Base-by-base conservation (phyloP, 2,329 filamentous ascomycete genomes). In the Calonectria honghensis region DNA sequence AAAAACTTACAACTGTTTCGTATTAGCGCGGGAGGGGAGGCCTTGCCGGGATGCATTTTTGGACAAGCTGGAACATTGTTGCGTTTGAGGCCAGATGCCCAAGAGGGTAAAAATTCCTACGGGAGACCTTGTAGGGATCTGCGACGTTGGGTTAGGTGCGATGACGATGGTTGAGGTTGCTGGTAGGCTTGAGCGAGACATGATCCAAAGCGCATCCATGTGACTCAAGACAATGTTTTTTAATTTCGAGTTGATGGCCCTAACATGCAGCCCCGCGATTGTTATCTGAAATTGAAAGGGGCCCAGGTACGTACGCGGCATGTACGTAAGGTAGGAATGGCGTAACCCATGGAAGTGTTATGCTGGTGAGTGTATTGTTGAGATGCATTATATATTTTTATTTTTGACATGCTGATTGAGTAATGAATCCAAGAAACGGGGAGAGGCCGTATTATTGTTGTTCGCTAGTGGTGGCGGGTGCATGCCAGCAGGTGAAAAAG, bases 1-100 rank as follows among this genome's bases (percentile, higher is more conserved):
- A 67, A 73, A 73, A 75, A 70, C 70, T 73, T 75, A 64, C 70
- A 68, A 70, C 70, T 41, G 35, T 72, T 70, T 75, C 35, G 73
- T 75, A 67, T 69, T 73, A 70, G 69, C 59, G 69, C n/a, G 69
- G 39, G 70, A 66, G 64, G 50, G 48, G 45, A 54, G 37, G 29
- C 39, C 37, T 51, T 69, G 14, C 57, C 64, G 64, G 66, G 65
- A 66, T 69, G 39, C 69, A 65, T 65, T 74, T 67, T 64, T 65
- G 63, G 63, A 27, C 63, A 64, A 50, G 48, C 45, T 45, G 51
- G 61, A 35, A n/a, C 61, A 59, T 16, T 68, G 68, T 31, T 65
- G 66, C 52, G 54, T 59, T 59, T 39, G 41, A 35, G 51, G 31
- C 32, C 24, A 39, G 18, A 37, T 59, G 68, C 70, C 35, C 51